These are phyloP conservation scores for Monascus purpureus DNA, from an alignment of 495 filamentous ascomycete species.

Conservation along the genomic window DNA sequence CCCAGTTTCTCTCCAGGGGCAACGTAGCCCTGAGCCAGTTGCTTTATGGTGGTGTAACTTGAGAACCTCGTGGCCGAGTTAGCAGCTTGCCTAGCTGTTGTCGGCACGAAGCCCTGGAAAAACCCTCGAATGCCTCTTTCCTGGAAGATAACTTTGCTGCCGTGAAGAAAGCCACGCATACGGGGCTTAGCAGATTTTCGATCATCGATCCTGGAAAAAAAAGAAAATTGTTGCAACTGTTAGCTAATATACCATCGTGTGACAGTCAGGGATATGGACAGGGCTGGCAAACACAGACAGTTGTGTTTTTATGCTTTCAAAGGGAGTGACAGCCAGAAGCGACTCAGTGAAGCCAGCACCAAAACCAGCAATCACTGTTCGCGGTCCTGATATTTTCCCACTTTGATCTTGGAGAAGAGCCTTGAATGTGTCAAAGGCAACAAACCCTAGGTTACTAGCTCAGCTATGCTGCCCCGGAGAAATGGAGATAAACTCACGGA, in stretches of 20 bases:
- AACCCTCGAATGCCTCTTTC: constrained; percentile 85
- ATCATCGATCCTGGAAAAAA: constrained; percentile 70
- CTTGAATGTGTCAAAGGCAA: constrained; percentile 92
- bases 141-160: constrained; percentile 68
- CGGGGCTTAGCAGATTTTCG: constrained; percentile 76
- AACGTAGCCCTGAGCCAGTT: constrained; percentile 82
- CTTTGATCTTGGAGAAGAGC: constrained; percentile 64
- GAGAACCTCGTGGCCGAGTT: constrained; percentile 86
- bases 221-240: constrained; percentile 1
- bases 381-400: constrained; percentile 80
- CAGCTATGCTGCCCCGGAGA: no score
- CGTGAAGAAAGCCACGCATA: constrained; percentile 86
- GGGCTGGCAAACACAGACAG: constrained; percentile 43
- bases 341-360: constrained; percentile 92
- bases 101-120: constrained; percentile 93
- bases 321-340: constrained; percentile 84
- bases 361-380: constrained; percentile 86
- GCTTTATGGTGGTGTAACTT: constrained; percentile 78
- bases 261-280: no score
- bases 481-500: constrained; percentile 45
- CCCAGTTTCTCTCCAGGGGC: constrained; percentile 92
- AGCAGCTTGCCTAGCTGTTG: constrained; percentile 84
- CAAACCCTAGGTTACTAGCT: constrained; percentile 72
- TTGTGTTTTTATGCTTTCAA: constrained; percentile 96
- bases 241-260: neutral